Evolutionary conservation across 352 stramenopile genomes (phyloP).

Genomic region (Phytophthora brassicae): DNA sequence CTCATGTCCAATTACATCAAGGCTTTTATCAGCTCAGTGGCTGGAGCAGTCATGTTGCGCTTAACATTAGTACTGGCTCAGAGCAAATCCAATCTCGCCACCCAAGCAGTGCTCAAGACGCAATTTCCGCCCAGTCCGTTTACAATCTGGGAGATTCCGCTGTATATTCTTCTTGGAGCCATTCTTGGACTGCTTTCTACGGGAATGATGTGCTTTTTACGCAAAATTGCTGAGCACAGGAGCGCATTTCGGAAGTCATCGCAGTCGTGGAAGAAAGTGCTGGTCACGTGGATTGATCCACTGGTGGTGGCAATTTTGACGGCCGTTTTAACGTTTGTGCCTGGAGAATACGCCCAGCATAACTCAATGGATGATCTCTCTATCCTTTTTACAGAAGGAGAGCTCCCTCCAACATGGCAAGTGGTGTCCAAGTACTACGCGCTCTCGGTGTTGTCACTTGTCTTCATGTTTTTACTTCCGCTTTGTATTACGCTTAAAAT

Average conservation of each 20-base stretch:
- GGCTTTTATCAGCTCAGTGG: slow-evolving; percentile 83
- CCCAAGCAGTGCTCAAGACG: slow-evolving; percentile 52
- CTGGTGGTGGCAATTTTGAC: slow-evolving; percentile 66
- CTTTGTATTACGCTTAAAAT: slow-evolving; percentile 83
- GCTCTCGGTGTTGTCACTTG: slow-evolving; percentile 41
- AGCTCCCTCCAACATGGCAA: slow-evolving; percentile 50
- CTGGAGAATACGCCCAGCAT: slow-evolving; percentile 60
- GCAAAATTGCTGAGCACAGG: slow-evolving; percentile 50
- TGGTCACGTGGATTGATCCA: slow-evolving; percentile 70
- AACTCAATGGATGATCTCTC: slow-evolving; percentile 62
- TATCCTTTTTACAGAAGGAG: slow-evolving; percentile 58
- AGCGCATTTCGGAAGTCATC: slow-evolving; percentile 39
- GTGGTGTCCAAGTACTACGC: slow-evolving; percentile 72
- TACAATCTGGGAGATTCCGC: slow-evolving; percentile 70
- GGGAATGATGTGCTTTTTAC: slow-evolving; percentile 60
- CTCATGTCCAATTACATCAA: slow-evolving; percentile 91
- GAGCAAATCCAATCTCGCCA: slow-evolving; percentile 52
- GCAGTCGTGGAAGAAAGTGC: slow-evolving; percentile 48
- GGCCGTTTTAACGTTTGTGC: slow-evolving; percentile 68
- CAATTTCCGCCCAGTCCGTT: slow-evolving; percentile 54
- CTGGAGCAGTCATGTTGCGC: slow-evolving; percentile 75
- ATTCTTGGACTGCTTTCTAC: slow-evolving; percentile 61
- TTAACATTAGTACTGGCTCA: slow-evolving; percentile 63
- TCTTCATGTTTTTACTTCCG: slow-evolving; percentile 70
- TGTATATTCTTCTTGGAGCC: slow-evolving; percentile 62